Conservation (phyloP, 1,284 basidiomycete genomes). For the Austroboletus sp. region DNA sequence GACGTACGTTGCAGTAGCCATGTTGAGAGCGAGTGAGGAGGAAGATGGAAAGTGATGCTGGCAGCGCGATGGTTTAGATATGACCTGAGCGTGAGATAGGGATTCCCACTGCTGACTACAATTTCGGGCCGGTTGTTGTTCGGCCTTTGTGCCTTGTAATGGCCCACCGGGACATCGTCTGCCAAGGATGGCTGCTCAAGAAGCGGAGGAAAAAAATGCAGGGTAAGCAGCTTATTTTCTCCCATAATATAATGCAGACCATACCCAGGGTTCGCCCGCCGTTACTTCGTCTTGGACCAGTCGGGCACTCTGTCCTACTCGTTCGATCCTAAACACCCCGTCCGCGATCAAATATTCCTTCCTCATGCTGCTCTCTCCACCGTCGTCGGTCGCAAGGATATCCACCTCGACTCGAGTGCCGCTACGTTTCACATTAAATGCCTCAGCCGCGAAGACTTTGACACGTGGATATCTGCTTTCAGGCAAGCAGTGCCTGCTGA, state of each 20-base stretch:
- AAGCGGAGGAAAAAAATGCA: conserved; percentile 81
- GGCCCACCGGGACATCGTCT: conserved; percentile 34
- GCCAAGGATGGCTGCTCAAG: conserved; percentile 74
- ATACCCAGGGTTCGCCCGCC: conserved; percentile 68
- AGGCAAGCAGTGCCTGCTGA: conserved; percentile 40
- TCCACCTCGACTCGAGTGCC: conserved; percentile 68
- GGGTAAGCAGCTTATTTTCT: conserved; percentile 39
- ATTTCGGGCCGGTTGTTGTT: background rate
- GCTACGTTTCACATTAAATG: conserved; percentile 78
- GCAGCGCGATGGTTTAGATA: conserved; percentile 24
- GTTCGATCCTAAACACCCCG: conserved; percentile 61
- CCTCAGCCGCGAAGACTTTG: conserved; percentile 61
- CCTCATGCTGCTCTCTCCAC: conserved; percentile 70
- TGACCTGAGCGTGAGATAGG: conserved; percentile 20
- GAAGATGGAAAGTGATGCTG: conserved; percentile 15
- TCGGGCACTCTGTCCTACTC: conserved; percentile 71
- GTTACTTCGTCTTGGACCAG: conserved; percentile 64
- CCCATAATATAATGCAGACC: conserved; percentile 7
- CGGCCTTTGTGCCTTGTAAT: too few relatives aligned
- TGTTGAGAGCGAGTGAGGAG: conserved; percentile 34
- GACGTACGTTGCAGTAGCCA: conserved; percentile 35
- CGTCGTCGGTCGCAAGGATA: conserved; percentile 59
- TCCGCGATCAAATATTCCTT: conserved; percentile 64
- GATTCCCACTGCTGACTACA: conserved; percentile 15
- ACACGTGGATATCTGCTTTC: conserved; percentile 66